A percentile compares a stretch with the other conserved stretches of the same genome.
Conservation (phyloP, 306 rosid species). For the Potentilla sterilis region DNA sequence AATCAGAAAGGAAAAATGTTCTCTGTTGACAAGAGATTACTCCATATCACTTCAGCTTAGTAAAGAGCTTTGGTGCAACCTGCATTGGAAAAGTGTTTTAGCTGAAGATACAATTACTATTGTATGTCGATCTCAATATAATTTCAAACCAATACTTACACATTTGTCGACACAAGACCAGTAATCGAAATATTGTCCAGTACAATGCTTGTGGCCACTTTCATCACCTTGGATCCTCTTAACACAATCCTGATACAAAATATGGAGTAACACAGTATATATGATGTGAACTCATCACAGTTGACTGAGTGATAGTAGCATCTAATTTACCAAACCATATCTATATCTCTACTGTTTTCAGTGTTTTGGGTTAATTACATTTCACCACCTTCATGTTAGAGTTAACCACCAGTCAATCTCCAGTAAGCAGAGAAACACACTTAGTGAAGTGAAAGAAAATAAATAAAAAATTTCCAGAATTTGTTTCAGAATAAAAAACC, state of each 20-base stretch:
- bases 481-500: background rate
- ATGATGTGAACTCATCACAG: background rate
- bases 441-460: background rate
- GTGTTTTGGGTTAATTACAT: background rate
- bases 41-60: slow-evolving; percentile 58
- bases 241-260: slow-evolving; percentile 63
- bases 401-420: background rate
- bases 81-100: slow-evolving; percentile 39
- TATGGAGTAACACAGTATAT: background rate
- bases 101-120: slow-evolving; percentile 5
- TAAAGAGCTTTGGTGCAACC: slow-evolving; percentile 76
- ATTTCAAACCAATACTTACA: slow-evolving; percentile 48
- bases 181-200: slow-evolving; percentile 96
- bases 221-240: slow-evolving; percentile 84
- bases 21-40: slow-evolving; percentile 3
- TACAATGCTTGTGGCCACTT: slow-evolving; percentile 88
- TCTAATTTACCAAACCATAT: background rate
- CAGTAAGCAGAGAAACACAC: background rate
- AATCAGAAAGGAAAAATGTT: slow-evolving; percentile 22
- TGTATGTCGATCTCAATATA: background rate
- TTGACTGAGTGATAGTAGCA: background rate
- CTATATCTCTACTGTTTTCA: background rate
- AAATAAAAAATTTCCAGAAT: background rate
- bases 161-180: slow-evolving; percentile 96
- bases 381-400: background rate